Conservation (phyloP, 805 yeast species). For the Yarrowia deformans region DNA sequence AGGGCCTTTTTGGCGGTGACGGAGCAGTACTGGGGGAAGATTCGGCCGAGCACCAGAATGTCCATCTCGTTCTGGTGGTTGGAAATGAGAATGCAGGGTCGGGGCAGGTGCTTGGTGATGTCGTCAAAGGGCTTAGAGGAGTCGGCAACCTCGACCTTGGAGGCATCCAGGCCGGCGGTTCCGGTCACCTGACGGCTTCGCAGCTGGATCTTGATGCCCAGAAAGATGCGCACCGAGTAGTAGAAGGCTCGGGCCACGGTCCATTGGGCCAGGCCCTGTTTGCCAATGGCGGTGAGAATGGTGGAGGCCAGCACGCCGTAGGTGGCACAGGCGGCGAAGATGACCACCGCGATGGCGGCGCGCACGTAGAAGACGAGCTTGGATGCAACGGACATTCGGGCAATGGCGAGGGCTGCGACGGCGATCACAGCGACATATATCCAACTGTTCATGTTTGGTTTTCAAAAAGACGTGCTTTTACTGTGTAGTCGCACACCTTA, state of each 20-base stretch:
- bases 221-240: slow-evolving; percentile 60
- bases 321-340: slow-evolving; percentile 40
- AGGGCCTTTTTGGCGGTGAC: slow-evolving; percentile 91
- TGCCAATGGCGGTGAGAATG: slow-evolving; percentile 69
- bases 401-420: slow-evolving; percentile 1
- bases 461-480: not conserved
- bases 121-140: slow-evolving; percentile 14
- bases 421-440: slow-evolving; percentile 36
- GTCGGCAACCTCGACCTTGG: slow-evolving; percentile 4
- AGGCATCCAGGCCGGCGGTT: slow-evolving; percentile 25
- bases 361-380: slow-evolving; percentile 36
- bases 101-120: slow-evolving; percentile 39
- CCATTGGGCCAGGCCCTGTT: slow-evolving; percentile 84
- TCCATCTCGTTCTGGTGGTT: slow-evolving; percentile 95
- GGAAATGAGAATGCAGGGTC: slow-evolving; percentile 81
- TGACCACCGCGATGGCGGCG: slow-evolving; percentile 25
- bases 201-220: slow-evolving; percentile 76
- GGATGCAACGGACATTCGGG: slow-evolving; percentile 36
- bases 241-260: slow-evolving; percentile 86
- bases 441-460: slow-evolving; percentile 39
- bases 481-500: slow-evolving; percentile 12
- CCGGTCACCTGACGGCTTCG: slow-evolving; percentile 68
- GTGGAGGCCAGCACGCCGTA: slow-evolving; percentile 80
- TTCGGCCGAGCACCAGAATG: slow-evolving; percentile 76
- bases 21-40: slow-evolving; percentile 87